Evolutionary conservation across 306 rosid species (phyloP), one percentile per base, ranked within the genome.

Genomic region (Urtica urens): DNA sequence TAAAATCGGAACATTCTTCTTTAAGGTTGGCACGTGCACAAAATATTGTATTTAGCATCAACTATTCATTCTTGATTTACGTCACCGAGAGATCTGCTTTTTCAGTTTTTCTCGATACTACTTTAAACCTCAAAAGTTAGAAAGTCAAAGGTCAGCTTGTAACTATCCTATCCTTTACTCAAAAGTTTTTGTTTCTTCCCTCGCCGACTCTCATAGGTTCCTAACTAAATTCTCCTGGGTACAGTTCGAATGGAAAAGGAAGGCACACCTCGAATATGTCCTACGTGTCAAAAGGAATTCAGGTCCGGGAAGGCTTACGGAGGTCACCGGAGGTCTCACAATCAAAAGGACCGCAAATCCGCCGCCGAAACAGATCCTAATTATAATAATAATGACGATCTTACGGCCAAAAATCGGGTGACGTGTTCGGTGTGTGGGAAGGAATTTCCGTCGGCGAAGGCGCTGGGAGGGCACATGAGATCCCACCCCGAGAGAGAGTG

Each of bases 401-500:
- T 35, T 35, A 3, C 40, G 40, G 40, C n/a, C 40, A 5, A 13
- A 13, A 35, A 7, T 16, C 40, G 40, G n/a, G n/a, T 35, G 6
- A 17, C 12, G 14, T 33, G 70, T 44, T 38, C 4, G 31, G 40
- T 51, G 9, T 63, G 75, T 17, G 10, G 29, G 8, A 69, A 60
- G 48, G 21, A 4, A 1, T 69, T 63, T 24, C 50, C 41, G 3
- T 51, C 65, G 4, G 10, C 25, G 53, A 57, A 62, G 18, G 48
- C 75, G 7, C 14, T 69, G 42, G 59, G 41, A 23, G 70, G 75
- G 21, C 75, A 63, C 49, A 69, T 69, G 70, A 63, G 70, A 31
- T 38, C 49, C 11, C 75, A 57, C 24, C 65, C 43, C 5, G 66
- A 48, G 21, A 59, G 66, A 48, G 29, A 21, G 0, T 70, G 60